Evolutionary conservation across 2,329 filamentous ascomycete species (phyloP), one percentile per base, ranked within the genome.

Genomic region (Alternaria incomplexa): DNA sequence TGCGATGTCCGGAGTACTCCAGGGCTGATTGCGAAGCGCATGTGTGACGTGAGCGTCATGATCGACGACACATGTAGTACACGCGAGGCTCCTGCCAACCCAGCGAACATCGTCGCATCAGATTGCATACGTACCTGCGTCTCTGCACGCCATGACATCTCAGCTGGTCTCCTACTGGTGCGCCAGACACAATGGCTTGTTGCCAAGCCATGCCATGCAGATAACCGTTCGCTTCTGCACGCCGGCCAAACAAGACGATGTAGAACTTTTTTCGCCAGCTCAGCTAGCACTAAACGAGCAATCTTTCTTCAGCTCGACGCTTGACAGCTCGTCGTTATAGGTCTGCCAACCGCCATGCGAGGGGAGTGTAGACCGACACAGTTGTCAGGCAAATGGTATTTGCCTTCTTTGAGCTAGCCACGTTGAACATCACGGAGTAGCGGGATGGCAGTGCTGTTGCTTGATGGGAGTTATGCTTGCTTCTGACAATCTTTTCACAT

Each of bases 211-310:
- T 70, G 69, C 66, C 60, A 72, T 68, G 71, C 71, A 71, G 30
- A 44, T 59, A 72, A 54, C 74, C 75, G 74, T 73, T 71, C 66
- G 70, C 69, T 50, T 65, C 64, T 74, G 70, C 65, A 73, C 61
- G 65, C 64, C 68, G 65, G 58, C 69, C 75, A 75, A 77, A 74
- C 69, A 71, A 64, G 68, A 64, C 61, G 64, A 71, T 61, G 65
- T 60, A 64, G 62, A 56, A 44, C 54, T 53, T 59, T 63, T 64
- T 36, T 43, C 46, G 71, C 73, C 75, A 77, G 63, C 73, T 71
- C 73, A 75, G 62, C 63, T 72, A 72, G 68, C 56, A 70, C 69
- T 48, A 67, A 61, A 69, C 62, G 54, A 73, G 69, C 74, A 76
- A 73, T 68, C 71, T 66, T 56, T 30, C 46, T 51, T 58, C 58